These are phyloP conservation scores for Tricholoma terreum DNA, from an alignment of 768 basidiomycete genomes.

Conservation along the genomic window DNA sequence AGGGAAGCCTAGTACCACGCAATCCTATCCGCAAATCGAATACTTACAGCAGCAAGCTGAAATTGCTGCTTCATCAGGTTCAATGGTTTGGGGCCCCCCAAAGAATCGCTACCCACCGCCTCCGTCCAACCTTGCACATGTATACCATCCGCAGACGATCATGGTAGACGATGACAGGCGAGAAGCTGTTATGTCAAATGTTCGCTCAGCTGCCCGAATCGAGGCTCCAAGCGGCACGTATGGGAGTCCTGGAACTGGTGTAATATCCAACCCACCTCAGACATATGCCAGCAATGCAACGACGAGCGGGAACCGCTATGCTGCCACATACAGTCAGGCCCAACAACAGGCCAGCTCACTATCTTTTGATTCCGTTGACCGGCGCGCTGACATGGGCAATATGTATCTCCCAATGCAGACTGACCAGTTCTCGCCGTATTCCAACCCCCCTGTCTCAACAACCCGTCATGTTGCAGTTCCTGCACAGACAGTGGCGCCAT, in stretches of 20 bases:
- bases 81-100: constrained; percentile 50
- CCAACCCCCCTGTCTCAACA: constrained; percentile 31
- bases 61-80: constrained; percentile 61
- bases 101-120: constrained; percentile 56
- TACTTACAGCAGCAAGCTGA: constrained; percentile 93
- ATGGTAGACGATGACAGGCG: constrained; percentile 64
- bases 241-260: constrained; percentile 41
- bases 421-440: constrained; percentile 67
- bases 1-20: constrained; percentile 65
- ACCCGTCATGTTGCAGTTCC: constrained; percentile 48
- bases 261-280: constrained; percentile 76
- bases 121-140: constrained; percentile 61
- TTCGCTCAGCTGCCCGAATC: constrained; percentile 58
- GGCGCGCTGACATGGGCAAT: constrained; percentile 61
- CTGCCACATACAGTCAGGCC: constrained; percentile 49
- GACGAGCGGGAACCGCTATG: constrained; percentile 58
- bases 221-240: constrained; percentile 46
- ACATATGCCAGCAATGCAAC: constrained; percentile 56
- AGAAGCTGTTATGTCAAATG: constrained; percentile 81
- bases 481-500: constrained; percentile 51
- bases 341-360: constrained; percentile 37
- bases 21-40: constrained; percentile 87
- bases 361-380: constrained; percentile 59
- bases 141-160: constrained; percentile 65
- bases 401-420: constrained; percentile 84